Base-by-base conservation (phyloP, 495 filamentous ascomycete species). In the Stereocaulon alpinum region DNA sequence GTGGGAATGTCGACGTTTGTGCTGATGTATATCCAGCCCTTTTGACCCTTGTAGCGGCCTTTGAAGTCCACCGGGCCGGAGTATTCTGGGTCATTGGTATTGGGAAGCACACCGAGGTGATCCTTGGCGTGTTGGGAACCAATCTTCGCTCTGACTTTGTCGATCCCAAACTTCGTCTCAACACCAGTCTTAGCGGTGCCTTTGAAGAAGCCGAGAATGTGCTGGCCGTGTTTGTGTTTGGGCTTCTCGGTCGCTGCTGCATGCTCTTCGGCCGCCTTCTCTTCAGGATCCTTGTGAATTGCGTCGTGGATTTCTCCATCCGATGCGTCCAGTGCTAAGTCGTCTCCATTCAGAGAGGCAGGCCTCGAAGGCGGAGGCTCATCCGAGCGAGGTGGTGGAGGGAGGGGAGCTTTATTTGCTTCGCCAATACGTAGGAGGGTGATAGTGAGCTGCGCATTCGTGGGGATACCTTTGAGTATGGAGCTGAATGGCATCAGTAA, bases 341-440 rank as follows among this genome's bases (percentile, higher is more conserved):
- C 63, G 34, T 68, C 66, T 45, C 61, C 61, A 40, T 66, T 66
- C 27, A 68, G 32, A 27, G 63, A 66, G 65, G 71, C 50, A 63
- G 82, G 74, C 50, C 75, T 64, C 30, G 77, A 67, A 11, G 84
- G 78, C 0, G 84, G 82, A 7, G 80, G 74, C 17, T 76, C 67
- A 14, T 65, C 64, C n/a, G 78, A 74, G 4, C 71, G 72, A 6
- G 89, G 88, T 0, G 89, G 86, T n/a, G 89, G 88, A 4, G 89
- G 88, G 0, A 95, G 70, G 0, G 90, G 89, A 0, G 88, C 81
- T 55, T 86, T 83, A 70, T 91, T 92, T 20, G 82, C 84, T 73
- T 94, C 90, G 54, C 89, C 88, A 56, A 91, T 83, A 41, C 91
- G 86, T 29, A 96, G 85, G 14, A 95, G 79, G 4, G 90, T 95